Evolutionary conservation across 2,329 filamentous ascomycete genomes (phyloP).

Genomic region (Xylariaceae sp.): DNA sequence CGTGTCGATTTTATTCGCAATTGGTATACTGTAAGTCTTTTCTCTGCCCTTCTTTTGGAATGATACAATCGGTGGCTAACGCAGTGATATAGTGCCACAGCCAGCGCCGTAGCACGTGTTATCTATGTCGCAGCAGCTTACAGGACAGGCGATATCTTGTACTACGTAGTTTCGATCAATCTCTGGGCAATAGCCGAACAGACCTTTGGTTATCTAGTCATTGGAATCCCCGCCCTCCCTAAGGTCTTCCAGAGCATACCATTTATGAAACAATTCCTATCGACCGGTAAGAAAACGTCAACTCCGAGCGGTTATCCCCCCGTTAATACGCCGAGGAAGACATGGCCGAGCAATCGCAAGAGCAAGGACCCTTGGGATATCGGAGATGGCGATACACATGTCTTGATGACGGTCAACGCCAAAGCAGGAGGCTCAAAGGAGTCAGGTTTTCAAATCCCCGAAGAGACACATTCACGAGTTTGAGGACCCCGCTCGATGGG

Average conservation of each 20-base stretch:
- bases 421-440: too few relatives aligned
- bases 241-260: constrained; percentile 10
- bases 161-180: constrained; percentile 11
- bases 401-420: not conserved
- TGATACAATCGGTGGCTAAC: not conserved
- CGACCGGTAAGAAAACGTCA: constrained; percentile 1
- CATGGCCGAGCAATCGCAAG: not conserved
- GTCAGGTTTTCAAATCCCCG: too few relatives aligned
- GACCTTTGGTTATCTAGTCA: constrained; percentile 18
- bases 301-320: not conserved
- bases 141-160: constrained; percentile 11
- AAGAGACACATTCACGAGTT: too few relatives aligned
- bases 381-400: not conserved
- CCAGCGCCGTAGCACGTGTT: constrained; percentile 13
- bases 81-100: constrained; percentile 9
- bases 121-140: constrained; percentile 8
- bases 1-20: constrained; percentile 16
- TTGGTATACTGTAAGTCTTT: constrained; percentile 15
- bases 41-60: not conserved
- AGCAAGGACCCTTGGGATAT: not conserved
- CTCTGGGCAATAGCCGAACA: constrained; percentile 18
- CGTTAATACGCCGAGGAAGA: too few relatives aligned
- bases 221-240: constrained; percentile 15
- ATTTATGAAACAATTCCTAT: constrained; percentile 8
- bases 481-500: too few relatives aligned